Evolutionary conservation across 176 grass and related monocot genomes (phyloP).

Genomic region (Musa itinerans): DNA sequence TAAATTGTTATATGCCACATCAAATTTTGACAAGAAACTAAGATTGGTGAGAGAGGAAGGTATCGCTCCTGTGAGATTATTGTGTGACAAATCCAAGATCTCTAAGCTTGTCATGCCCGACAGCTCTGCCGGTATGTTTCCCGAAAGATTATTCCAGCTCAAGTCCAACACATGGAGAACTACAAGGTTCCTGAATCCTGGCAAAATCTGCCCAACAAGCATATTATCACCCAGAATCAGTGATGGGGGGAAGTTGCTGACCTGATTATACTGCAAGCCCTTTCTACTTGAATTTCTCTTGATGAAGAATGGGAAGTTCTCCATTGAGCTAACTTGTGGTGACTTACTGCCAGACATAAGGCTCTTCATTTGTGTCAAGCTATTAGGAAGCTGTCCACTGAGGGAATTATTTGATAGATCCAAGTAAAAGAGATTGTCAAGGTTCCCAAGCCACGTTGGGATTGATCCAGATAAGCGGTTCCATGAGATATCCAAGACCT

Average conservation of each 20-base stretch:
- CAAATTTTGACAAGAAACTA: conserved; percentile 5
- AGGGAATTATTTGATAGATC: conserved; percentile 10
- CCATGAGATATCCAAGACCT: conserved; percentile 7
- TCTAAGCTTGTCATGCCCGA: conserved; percentile 5
- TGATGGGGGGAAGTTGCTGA: not conserved
- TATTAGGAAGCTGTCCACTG: not conserved
- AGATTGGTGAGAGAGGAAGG: not conserved
- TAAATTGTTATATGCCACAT: conserved; percentile 5
- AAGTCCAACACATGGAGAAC: conserved; percentile 4
- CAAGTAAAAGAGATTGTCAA: not conserved
- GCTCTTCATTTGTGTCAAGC: not conserved
- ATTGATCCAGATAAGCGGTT: conserved; percentile 3
- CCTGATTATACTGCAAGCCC: conserved; percentile 4
- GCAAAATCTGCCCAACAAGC: not conserved
- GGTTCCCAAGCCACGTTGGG: not conserved
- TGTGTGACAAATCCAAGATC: not conserved
- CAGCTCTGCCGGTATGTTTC: not conserved
- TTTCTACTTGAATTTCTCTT: not conserved
- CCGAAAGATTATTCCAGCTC: conserved; percentile 1
- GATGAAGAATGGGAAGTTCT: conserved; percentile 3
- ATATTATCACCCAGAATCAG: conserved; percentile 3
- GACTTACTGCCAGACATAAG: not conserved
- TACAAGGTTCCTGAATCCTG: not conserved
- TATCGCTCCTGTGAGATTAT: conserved; percentile 4
- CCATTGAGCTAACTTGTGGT: not conserved